Base-by-base conservation (phyloP, 352 stramenopile genomes). In the Globisporangium parvum region DNA sequence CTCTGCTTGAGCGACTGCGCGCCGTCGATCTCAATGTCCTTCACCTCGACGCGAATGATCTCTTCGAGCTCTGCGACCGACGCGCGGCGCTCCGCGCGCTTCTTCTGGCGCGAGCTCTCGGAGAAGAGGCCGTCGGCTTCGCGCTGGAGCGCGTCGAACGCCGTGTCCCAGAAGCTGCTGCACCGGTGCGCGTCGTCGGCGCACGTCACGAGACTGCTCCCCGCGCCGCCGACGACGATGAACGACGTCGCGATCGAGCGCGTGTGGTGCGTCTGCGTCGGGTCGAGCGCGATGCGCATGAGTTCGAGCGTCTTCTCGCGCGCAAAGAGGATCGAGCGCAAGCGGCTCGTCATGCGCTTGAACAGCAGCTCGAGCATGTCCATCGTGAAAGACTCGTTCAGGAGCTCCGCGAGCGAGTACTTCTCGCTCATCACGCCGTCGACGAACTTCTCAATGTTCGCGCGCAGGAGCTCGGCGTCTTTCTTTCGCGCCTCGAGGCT, bases 361-460 rank as follows among this genome's bases (percentile, higher is more conserved):
- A 93, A 88, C 26, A 93, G 76, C 54, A 93, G 60, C 40, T 93
- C 82, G 31, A 93, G 61, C 82, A 93, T 93, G 35, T 93, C 79
- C 56, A 85, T 79, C 57, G 78, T 75, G 63, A 93, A 93, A 20
- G 70, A 85, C 63, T 89, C 80, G 65, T 93, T 93, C 28, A 93
- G 71, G 45, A 93, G 62, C 51, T 88, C 63, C 6, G 66, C 68
- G 46, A 93, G 63, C 52, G 73, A 61, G 62, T 81, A 86, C 55
- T 74, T 51, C 23, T 81, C 70, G 52, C 73, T 75, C 73, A 85
- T 91, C 50, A 91, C 61, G n/a, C 75, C 82, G 57, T 93, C 82
- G 49, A 93, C 82, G 56, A 93, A 93, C 44, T 73, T 75, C 71
- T 93, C 82, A 47, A 93, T 90, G 62, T 83, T 89, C 47, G 65